Percentiles rank a stretch among this genome's conserved stretches.
Conservation (phyloP, 352 stramenopile species). For the Pythium periplocum region DNA sequence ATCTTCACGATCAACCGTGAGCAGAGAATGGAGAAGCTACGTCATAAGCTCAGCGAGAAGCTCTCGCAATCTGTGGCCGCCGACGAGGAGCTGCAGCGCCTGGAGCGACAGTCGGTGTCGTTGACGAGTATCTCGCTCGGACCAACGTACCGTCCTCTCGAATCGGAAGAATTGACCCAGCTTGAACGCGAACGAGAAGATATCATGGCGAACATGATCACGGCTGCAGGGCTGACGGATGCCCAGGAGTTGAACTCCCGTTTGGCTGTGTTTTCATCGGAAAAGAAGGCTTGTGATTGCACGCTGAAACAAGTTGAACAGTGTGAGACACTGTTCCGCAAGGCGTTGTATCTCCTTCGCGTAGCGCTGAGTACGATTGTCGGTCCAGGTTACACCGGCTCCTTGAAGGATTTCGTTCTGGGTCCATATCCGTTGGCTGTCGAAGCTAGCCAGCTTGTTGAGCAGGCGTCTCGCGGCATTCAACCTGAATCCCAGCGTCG, state of each 20-base stretch:
- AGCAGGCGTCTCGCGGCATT: slow-evolving; percentile 60
- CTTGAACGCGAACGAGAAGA: slow-evolving; percentile 73
- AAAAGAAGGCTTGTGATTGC: slow-evolving; percentile 73
- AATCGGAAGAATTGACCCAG: slow-evolving; percentile 45
- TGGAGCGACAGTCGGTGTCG: slow-evolving; percentile 62
- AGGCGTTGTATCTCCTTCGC: slow-evolving; percentile 68
- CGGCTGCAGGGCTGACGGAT: slow-evolving; percentile 47
- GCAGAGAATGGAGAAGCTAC: slow-evolving; percentile 68
- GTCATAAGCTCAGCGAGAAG: slow-evolving; percentile 64
- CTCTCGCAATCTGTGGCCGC: slow-evolving; percentile 58
- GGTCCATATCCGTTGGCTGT: slow-evolving; percentile 67
- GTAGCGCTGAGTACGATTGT: slow-evolving; percentile 67
- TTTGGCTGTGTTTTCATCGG: slow-evolving; percentile 65
- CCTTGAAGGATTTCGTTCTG: slow-evolving; percentile 72
- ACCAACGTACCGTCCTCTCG: slow-evolving; percentile 13
- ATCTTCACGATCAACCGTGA: slow-evolving; percentile 71
- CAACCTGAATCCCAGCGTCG: slow-evolving; percentile 71
- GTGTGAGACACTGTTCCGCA: slow-evolving; percentile 63
- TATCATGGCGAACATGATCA: slow-evolving; percentile 59
- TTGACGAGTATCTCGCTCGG: slow-evolving; percentile 53
- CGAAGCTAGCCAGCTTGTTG: slow-evolving; percentile 69
- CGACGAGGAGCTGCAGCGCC: slow-evolving; percentile 57
- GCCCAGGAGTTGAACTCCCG: slow-evolving; percentile 67
- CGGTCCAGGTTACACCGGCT: slow-evolving; percentile 60
- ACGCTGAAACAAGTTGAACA: slow-evolving; percentile 76